Conservation (phyloP, 2,329 filamentous ascomycete species). For the Diaporthe humulicola region DNA sequence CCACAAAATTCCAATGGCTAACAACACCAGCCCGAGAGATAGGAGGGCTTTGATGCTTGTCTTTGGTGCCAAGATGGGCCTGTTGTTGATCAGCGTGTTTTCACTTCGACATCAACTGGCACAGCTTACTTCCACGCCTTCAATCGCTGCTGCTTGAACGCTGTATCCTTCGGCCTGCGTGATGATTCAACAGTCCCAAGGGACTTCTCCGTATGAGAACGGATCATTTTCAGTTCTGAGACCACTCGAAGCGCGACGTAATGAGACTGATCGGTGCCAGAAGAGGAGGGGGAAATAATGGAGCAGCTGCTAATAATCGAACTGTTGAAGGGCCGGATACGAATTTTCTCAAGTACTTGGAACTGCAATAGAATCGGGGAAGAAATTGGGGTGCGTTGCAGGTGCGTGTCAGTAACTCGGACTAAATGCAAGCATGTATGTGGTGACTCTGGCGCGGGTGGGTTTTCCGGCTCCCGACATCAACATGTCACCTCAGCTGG, state of each 20-base stretch:
- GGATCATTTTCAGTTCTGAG: not conserved
- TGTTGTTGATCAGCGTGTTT: not conserved
- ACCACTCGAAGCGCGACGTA: not conserved
- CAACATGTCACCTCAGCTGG: not conserved
- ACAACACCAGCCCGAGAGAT: not conserved
- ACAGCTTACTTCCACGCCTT: not conserved
- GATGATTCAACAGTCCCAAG: not conserved
- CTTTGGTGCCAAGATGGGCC: not conserved
- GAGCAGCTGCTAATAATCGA: not conserved
- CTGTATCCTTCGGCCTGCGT: not conserved
- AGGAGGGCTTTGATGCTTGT: not conserved
- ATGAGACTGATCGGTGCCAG: no score
- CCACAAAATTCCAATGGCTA: not conserved
- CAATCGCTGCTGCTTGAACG: not conserved
- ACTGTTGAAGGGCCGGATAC: not conserved
- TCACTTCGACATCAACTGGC: not conserved
- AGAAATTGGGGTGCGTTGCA: no score
- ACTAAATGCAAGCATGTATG: not conserved
- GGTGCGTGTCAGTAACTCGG: not conserved
- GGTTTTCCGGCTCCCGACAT: not conserved
- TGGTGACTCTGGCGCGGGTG: not conserved
- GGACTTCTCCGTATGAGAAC: not conserved
- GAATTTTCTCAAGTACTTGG: not conserved
- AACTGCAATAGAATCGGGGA: no score
- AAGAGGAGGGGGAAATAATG: no score